A percentile compares a stretch with the other conserved stretches of the same genome.
phyloP scores from a whole-genome alignment of 2,329 filamentous ascomycete species.

The Beauveria brongniartii region DNA sequence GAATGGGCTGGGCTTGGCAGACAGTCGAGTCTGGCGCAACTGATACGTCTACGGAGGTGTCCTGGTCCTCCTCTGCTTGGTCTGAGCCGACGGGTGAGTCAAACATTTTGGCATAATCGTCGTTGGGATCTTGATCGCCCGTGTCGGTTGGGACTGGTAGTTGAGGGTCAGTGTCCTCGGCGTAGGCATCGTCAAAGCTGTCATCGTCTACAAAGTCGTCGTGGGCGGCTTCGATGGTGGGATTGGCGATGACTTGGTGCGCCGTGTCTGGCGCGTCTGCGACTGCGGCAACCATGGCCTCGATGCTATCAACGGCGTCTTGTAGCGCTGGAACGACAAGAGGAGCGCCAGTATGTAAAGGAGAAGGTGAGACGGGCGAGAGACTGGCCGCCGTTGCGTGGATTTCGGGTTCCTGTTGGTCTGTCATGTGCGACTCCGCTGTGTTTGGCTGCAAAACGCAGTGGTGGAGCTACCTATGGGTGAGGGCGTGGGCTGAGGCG shows the following conservation, averaged over 20 bases:
- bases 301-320: constrained; percentile 42
- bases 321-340: constrained; percentile 43
- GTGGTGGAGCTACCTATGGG: constrained; percentile 11
- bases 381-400: constrained; percentile 43
- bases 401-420: constrained; percentile 34
- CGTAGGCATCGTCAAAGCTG: constrained; percentile 41
- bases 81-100: constrained; percentile 36
- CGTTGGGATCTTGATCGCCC: constrained; percentile 26
- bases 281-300: constrained; percentile 36
- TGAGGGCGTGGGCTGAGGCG: not conserved
- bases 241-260: constrained; percentile 23
- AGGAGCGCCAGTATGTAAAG: constrained; percentile 38
- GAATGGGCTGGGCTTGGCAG: constrained; percentile 32
- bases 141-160: constrained; percentile 19
- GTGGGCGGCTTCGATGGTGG: constrained; percentile 25
- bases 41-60: constrained; percentile 30
- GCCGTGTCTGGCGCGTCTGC: constrained; percentile 21
- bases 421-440: constrained; percentile 5
- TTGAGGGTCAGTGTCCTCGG: constrained; percentile 26
- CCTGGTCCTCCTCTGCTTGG: constrained; percentile 25
- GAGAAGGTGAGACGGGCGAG: constrained; percentile 42
- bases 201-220: constrained; percentile 36
- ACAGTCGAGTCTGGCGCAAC: constrained; percentile 34
- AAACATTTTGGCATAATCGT: constrained; percentile 45
- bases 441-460: not conserved